phyloP scores from a whole-genome alignment of 805 yeast species.

The Allodekkera sacchari region DNA sequence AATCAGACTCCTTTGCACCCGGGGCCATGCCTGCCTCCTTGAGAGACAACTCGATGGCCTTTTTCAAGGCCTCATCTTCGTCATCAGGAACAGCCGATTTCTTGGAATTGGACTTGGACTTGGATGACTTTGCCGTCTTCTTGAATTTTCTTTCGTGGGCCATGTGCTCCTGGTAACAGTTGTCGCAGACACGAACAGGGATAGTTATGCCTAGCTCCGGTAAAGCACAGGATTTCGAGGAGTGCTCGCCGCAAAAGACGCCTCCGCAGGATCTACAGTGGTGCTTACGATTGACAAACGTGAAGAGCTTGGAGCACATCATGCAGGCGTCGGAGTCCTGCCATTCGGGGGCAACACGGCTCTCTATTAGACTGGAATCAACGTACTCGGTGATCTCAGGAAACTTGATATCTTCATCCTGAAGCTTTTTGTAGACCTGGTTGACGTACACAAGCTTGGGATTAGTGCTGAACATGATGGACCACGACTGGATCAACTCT shows the following conservation, averaged over 20 bases:
- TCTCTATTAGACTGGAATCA: conserved; percentile 57
- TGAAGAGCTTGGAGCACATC: conserved; percentile 77
- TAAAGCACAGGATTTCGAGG: conserved; percentile 61
- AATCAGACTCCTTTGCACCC: neutral
- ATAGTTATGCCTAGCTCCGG: conserved; percentile 81
- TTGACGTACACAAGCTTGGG: conserved; percentile 58
- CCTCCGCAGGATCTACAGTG: conserved; percentile 98
- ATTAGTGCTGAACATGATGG: conserved; percentile 60
- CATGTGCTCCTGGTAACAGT: conserved; percentile 64
- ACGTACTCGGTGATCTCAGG: conserved; percentile 39
- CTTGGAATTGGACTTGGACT: conserved; percentile 12
- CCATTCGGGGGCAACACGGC: conserved; percentile 97
- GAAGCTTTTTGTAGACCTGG: conserved; percentile 50
- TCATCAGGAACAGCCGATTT: conserved; percentile 28
- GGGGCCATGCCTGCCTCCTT: conserved; percentile 35
- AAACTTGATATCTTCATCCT: conserved; percentile 56
- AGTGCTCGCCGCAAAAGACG: conserved; percentile 79
- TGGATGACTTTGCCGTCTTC: conserved; percentile 5
- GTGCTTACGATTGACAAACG: conserved; percentile 83
- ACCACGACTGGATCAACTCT: conserved; percentile 69
- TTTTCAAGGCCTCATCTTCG: conserved; percentile 69
- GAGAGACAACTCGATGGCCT: conserved; percentile 74
- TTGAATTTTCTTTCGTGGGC: conserved; percentile 18
- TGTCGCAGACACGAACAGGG: conserved; percentile 91
- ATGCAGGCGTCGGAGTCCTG: conserved; percentile 91